Percentiles rank a stretch among this genome's conserved stretches.
Evolutionary conservation across 176 grass and related monocot species (phyloP).

Genomic region (Hordeum vulgare): DNA sequence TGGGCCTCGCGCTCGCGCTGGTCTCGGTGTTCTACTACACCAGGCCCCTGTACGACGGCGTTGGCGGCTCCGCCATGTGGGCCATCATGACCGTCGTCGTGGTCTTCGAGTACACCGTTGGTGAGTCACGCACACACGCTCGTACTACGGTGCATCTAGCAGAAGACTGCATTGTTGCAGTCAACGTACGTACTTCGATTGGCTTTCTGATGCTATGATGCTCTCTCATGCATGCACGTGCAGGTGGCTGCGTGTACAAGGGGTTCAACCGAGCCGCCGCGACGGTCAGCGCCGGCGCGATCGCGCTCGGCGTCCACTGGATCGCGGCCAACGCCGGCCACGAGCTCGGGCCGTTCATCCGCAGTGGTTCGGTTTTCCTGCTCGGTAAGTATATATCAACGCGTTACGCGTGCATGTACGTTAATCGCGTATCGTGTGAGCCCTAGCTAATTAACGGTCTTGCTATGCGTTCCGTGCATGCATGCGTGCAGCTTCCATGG

Average conservation of each 20-base stretch:
- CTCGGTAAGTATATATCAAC: constrained; percentile 42
- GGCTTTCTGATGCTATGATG: not conserved
- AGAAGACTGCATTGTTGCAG: not conserved
- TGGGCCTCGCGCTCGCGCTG: constrained; percentile 50
- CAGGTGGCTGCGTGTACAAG: constrained; percentile 74
- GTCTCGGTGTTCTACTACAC: constrained; percentile 70
- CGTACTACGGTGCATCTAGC: not conserved
- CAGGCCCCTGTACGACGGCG: constrained; percentile 51
- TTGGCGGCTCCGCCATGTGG: constrained; percentile 67
- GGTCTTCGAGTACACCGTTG: constrained; percentile 68
- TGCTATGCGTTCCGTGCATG: not conserved
- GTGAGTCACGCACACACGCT: constrained; percentile 20
- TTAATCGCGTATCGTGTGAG: not conserved
- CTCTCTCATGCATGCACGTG: not conserved
- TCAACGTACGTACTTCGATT: not conserved
- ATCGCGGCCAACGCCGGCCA: constrained; percentile 45
- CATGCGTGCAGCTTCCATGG: constrained; percentile 48
- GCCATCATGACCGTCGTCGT: constrained; percentile 66
- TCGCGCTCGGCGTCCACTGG: constrained; percentile 68
- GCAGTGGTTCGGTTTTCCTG: constrained; percentile 43
- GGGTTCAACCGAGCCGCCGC: constrained; percentile 62
- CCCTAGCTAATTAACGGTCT: not conserved
- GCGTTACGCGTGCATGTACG: not conserved
- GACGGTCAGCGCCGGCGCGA: constrained; percentile 39
- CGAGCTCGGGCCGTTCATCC: constrained; percentile 39